Conservation (phyloP, 768 basidiomycete genomes). For the Amanita molliuscula region DNA sequence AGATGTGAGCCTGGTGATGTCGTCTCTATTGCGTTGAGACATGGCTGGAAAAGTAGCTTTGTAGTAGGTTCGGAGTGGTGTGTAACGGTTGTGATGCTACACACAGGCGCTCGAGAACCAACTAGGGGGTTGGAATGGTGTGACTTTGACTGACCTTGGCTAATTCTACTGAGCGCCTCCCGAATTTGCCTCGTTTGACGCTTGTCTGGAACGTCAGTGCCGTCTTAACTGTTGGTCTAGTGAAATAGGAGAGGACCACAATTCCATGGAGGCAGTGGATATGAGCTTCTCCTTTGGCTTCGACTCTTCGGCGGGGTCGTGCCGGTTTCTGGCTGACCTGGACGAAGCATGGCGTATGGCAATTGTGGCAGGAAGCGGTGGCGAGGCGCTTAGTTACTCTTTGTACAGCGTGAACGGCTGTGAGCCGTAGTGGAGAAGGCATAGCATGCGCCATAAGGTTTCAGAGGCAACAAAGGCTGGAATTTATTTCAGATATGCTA, state of each 20-base stretch:
- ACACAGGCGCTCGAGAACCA: no score
- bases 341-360: conserved; percentile 2
- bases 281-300: conserved; percentile 25
- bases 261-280: conserved; percentile 31
- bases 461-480: not conserved
- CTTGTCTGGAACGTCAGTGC: conserved; percentile 53
- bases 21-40: no score
- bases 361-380: not conserved
- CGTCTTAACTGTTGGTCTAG: conserved; percentile 70
- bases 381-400: not conserved
- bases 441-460: not conserved
- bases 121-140: no score
- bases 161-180: conserved; percentile 58
- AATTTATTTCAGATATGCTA: no score
- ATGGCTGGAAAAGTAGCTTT: no score
- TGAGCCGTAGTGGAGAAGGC: not conserved
- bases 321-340: not conserved
- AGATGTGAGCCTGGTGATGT: no score
- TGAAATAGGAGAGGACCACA: not conserved
- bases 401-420: not conserved
- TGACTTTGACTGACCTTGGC: conserved; percentile 45
- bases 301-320: not conserved
- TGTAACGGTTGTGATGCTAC: no score
- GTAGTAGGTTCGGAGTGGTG: no score
- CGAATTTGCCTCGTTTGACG: conserved; percentile 59